These are phyloP conservation scores for Hymenoscyphus salicellus DNA, from an alignment of 2,329 filamentous ascomycete genomes.

Conservation along the genomic window DNA sequence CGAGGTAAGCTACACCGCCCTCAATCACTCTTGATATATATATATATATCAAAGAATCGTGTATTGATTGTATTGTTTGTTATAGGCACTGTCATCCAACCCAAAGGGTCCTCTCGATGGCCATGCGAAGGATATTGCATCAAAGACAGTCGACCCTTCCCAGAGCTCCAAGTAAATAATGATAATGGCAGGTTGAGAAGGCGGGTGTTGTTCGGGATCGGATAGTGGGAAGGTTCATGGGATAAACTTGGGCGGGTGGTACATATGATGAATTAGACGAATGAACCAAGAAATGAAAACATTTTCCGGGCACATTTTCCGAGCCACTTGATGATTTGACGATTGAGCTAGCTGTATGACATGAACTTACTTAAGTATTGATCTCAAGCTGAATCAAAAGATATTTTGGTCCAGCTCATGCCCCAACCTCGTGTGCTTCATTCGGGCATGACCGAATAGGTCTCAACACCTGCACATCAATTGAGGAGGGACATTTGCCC, in stretches of 20 bases:
- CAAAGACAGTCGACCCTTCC: slow-evolving; percentile 23
- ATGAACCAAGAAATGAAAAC: not conserved
- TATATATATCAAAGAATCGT: not conserved
- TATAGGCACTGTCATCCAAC: slow-evolving; percentile 58
- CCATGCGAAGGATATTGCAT: slow-evolving; percentile 51
- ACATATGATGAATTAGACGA: not conserved
- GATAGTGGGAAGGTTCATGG: not conserved
- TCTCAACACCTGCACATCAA: too few species aligned
- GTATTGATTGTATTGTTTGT: not conserved
- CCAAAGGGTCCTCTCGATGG: slow-evolving; percentile 63
- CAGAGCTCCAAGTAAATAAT: slow-evolving; percentile 9
- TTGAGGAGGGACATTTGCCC: not conserved
- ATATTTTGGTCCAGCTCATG: too few species aligned
- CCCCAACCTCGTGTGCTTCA: not conserved
- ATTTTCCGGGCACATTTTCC: not conserved
- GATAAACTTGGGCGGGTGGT: not conserved
- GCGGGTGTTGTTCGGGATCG: not conserved
- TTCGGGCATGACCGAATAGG: not conserved
- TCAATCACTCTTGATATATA: not conserved
- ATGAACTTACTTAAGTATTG: too few species aligned
- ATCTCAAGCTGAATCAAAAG: too few species aligned
- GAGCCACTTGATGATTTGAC: not conserved
- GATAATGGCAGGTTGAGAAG: not conserved
- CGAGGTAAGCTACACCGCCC: slow-evolving; percentile 40
- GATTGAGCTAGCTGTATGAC: too few species aligned